Conservation (phyloP, 163 green algal genomes). For the Dunaliella salina region DNA sequence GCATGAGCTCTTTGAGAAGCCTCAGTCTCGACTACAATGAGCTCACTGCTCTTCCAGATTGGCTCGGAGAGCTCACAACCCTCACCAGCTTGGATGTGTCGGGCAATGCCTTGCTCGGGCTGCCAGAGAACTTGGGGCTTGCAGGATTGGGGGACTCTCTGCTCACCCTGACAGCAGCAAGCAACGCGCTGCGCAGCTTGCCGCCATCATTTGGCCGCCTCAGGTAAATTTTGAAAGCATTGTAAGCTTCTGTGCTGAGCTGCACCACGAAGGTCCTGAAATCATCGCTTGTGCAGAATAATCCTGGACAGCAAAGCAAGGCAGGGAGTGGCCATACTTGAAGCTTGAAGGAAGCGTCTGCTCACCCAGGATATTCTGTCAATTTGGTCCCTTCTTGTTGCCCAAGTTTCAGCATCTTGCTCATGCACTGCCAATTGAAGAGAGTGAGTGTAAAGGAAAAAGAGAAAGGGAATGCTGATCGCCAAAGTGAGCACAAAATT, state of each 20-base stretch:
- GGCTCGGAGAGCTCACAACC: conserved; percentile 3
- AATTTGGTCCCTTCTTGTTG: too few species aligned
- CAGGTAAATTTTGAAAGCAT: not conserved
- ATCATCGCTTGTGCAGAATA: not conserved
- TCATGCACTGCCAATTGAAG: too few species aligned
- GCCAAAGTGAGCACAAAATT: too few species aligned
- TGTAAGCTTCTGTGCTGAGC: too few species aligned
- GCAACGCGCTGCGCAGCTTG: conserved; percentile 13
- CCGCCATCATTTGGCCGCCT: conserved; percentile 7
- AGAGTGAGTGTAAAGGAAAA: too few species aligned
- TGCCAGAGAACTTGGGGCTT: not conserved
- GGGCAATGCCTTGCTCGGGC: conserved; percentile 15
- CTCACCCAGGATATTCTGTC: too few species aligned
- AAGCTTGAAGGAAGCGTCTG: not conserved
- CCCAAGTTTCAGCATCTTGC: too few species aligned
- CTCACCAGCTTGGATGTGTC: conserved; percentile 15
- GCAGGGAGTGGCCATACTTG: too few species aligned
- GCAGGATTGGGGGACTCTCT: not conserved
- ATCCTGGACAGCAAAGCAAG: not conserved
- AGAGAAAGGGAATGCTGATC: too few species aligned
- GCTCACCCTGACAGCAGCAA: conserved; percentile 11
- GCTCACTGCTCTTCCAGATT: not conserved
- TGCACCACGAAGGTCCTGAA: not conserved
- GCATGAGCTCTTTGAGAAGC: not conserved
- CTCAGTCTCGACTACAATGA: not conserved